Conservation (phyloP, 2,329 filamentous ascomycete genomes). For the Dactylellina drechsleri region DNA sequence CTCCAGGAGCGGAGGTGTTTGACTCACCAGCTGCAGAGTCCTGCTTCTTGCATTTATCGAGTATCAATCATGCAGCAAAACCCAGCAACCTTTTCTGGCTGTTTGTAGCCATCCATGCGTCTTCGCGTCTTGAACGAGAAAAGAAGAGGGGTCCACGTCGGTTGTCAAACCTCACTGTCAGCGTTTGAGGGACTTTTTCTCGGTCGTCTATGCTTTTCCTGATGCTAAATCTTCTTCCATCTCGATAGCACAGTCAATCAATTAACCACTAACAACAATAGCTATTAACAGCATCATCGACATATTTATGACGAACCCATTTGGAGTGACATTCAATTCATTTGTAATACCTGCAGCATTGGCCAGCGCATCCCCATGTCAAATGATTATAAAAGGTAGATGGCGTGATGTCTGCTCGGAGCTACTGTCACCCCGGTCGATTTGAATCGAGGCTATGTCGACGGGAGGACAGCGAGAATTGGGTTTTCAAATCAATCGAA, state of each 20-base stretch:
- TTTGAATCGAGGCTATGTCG: too few relatives aligned
- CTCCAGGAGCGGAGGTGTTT: constrained; percentile 18
- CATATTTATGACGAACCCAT: constrained; percentile 18
- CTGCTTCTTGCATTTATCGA: constrained; percentile 46
- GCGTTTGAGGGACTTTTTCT: constrained; percentile 49
- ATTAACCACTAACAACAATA: neutral
- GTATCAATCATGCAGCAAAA: constrained; percentile 51
- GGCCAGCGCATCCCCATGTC: constrained; percentile 52
- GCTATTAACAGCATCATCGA: constrained; percentile 5
- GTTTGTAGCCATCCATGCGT: constrained; percentile 39
- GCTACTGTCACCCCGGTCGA: neutral
- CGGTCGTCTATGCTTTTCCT: constrained; percentile 18
- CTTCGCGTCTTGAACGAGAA: neutral
- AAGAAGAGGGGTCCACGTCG: too few relatives aligned
- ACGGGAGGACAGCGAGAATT: constrained; percentile 6
- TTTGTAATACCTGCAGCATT: constrained; percentile 14
- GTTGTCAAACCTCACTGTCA: neutral
- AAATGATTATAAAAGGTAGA: constrained; percentile 36
- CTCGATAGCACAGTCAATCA: constrained; percentile 8
- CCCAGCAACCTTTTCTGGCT: constrained; percentile 37
- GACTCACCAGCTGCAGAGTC: constrained; percentile 44
- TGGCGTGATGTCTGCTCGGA: constrained; percentile 52
- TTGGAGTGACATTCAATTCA: neutral
- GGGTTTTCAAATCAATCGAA: constrained; percentile 28
- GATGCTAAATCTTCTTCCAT: constrained; percentile 9